These are phyloP conservation scores for Ustilago trichophora DNA, from an alignment of 1,284 basidiomycete genomes.

Conservation along the genomic window DNA sequence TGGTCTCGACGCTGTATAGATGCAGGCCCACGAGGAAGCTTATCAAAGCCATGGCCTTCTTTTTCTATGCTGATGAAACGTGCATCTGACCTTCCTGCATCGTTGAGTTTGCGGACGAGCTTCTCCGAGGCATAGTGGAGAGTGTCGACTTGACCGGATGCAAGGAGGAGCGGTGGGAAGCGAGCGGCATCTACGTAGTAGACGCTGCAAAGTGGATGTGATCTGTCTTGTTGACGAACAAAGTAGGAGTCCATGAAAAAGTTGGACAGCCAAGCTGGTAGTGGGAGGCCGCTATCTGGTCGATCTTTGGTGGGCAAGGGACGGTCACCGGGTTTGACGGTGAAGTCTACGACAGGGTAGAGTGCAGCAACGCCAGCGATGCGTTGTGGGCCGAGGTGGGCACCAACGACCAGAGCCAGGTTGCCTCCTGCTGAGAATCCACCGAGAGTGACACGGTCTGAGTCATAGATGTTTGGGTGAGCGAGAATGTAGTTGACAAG, in stretches of 20 bases:
- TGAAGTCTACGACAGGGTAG: slow-evolving; percentile 51
- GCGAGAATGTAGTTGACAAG: slow-evolving; percentile 36
- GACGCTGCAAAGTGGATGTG: slow-evolving; percentile 44
- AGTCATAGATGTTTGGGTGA: slow-evolving; percentile 40
- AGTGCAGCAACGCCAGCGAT: slow-evolving; percentile 44
- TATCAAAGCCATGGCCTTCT: slow-evolving; percentile 62
- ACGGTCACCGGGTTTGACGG: slow-evolving; percentile 19
- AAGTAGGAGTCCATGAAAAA: slow-evolving; percentile 54
- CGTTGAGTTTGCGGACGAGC: slow-evolving; percentile 42
- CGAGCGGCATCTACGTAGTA: slow-evolving; percentile 24
- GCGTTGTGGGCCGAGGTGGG: slow-evolving; percentile 33
- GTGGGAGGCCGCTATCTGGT: slow-evolving; percentile 37
- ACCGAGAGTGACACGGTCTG: slow-evolving; percentile 42
- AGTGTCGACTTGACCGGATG: slow-evolving; percentile 49
- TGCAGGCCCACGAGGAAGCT: slow-evolving; percentile 34
- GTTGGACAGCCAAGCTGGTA: slow-evolving; percentile 41
- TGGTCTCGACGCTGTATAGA: slow-evolving; percentile 35
- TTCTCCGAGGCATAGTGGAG: slow-evolving; percentile 47
- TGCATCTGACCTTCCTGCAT: slow-evolving; percentile 31
- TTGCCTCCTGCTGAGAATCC: slow-evolving; percentile 62
- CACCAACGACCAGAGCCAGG: slow-evolving; percentile 46
- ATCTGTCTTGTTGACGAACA: slow-evolving; percentile 22
- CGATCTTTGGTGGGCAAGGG: slow-evolving; percentile 16
- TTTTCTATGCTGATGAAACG: slow-evolving; percentile 42
- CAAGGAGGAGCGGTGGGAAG: slow-evolving; percentile 45